phyloP scores from a whole-genome alignment of 1,284 basidiomycete species.

The Rhodotorula sp. region DNA sequence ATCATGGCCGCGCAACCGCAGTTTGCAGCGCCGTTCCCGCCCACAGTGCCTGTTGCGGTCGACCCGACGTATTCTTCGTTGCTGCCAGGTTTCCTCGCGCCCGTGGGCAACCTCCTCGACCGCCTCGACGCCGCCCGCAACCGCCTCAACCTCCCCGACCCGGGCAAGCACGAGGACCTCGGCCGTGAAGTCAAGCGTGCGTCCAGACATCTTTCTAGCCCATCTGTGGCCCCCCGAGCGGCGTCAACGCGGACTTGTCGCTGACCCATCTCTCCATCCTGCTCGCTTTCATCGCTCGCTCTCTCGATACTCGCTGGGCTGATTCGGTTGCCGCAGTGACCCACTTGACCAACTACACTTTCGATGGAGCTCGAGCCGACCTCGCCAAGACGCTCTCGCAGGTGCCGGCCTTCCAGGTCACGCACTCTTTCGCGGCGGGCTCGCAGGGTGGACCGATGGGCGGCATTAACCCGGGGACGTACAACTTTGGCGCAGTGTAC shows the following conservation, averaged over 20 bases:
- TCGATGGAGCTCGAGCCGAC: constrained; percentile 95
- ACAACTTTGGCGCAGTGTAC: constrained; percentile 93
- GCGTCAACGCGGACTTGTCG: background rate
- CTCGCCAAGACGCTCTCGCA: constrained; percentile 89
- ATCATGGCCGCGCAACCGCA: constrained; percentile 19
- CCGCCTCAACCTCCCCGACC: constrained; percentile 72
- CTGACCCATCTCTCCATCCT: constrained; percentile 27
- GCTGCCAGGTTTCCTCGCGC: constrained; percentile 32
- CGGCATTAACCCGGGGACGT: constrained; percentile 61
- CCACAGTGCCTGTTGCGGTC: background rate
- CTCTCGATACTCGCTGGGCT: background rate
- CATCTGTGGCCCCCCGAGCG: background rate
- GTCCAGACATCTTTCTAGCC: constrained; percentile 5
- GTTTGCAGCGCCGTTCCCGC: constrained; percentile 30
- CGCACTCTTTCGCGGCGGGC: constrained; percentile 88
- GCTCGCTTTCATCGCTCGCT: constrained; percentile 1
- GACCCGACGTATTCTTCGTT: constrained; percentile 29
- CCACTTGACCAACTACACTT: constrained; percentile 89
- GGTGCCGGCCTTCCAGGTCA: constrained; percentile 95
- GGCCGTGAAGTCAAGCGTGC: constrained; percentile 64
- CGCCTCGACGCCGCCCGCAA: constrained; percentile 28
- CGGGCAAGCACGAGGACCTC: constrained; percentile 84
- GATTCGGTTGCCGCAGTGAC: constrained; percentile 60
- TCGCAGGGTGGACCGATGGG: constrained; percentile 52
- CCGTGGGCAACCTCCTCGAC: constrained; percentile 28